Percentiles rank a stretch among this genome's conserved stretches.
phyloP scores from a whole-genome alignment of 2,329 filamentous ascomycete genomes.

The Calonectria hawksworthii region DNA sequence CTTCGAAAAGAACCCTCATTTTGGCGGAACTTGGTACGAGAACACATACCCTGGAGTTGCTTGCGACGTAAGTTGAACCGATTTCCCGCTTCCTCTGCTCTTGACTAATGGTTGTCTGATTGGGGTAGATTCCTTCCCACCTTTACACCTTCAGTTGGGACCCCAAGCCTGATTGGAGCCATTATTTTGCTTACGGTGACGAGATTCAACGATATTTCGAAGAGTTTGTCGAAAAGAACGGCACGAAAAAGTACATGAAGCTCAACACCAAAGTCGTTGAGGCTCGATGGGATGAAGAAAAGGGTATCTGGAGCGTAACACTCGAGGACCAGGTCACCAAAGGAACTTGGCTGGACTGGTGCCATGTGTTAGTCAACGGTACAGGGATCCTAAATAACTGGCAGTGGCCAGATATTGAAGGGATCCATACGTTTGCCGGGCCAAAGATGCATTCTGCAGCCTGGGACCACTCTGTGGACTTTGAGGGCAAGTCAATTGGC shows the following conservation, averaged over 20 bases:
- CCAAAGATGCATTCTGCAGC: slow-evolving; percentile 65
- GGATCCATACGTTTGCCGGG: slow-evolving; percentile 64
- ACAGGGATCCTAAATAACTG: slow-evolving; percentile 65
- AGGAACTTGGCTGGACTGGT: slow-evolving; percentile 52
- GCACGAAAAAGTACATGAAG: slow-evolving; percentile 57
- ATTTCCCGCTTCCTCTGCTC: not conserved
- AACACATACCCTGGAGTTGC: slow-evolving; percentile 63
- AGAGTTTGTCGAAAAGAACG: slow-evolving; percentile 55
- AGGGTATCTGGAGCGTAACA: slow-evolving; percentile 53
- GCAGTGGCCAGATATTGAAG: slow-evolving; percentile 66
- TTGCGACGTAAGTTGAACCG: slow-evolving; percentile 64
- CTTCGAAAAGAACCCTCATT: slow-evolving; percentile 52
- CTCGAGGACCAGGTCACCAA: slow-evolving; percentile 43
- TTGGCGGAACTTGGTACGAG: slow-evolving; percentile 67
- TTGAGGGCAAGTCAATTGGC: slow-evolving; percentile 50
- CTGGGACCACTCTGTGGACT: slow-evolving; percentile 56
- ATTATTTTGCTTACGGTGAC: slow-evolving; percentile 59
- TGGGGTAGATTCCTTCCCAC: slow-evolving; percentile 66
- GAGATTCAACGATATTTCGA: slow-evolving; percentile 61
- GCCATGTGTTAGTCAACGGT: slow-evolving; percentile 63
- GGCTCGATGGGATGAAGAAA: slow-evolving; percentile 59
- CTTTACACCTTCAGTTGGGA: slow-evolving; percentile 69
- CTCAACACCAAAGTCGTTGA: slow-evolving; percentile 58
- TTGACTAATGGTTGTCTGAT: slow-evolving; percentile 51
- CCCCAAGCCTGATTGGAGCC: slow-evolving; percentile 64